Evolutionary conservation across 2,329 filamentous ascomycete genomes (phyloP).

Genomic region (Paecilomyces niveus): DNA sequence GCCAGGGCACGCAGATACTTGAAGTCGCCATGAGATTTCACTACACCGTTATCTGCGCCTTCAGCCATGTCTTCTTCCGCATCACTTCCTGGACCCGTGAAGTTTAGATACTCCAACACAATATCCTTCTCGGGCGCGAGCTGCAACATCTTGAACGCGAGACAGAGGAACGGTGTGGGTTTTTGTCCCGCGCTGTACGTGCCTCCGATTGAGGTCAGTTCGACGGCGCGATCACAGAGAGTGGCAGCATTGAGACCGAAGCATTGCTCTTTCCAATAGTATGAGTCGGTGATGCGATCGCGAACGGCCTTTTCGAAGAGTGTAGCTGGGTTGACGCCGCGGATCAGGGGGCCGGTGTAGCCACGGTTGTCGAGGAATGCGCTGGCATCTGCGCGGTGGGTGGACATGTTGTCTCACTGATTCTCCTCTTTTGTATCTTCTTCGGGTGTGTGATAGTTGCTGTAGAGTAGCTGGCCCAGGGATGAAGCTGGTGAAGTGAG

Average conservation of each 20-base stretch:
- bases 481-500: background rate
- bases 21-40: slow-evolving; percentile 40
- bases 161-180: slow-evolving; percentile 82
- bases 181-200: slow-evolving; percentile 79
- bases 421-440: background rate
- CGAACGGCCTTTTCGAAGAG: slow-evolving; percentile 93
- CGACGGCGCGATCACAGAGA: slow-evolving; percentile 80
- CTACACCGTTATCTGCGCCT: slow-evolving; percentile 17
- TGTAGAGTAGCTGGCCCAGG: background rate
- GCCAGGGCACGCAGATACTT: slow-evolving; percentile 84
- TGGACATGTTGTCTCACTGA: slow-evolving; percentile 29
- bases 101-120: slow-evolving; percentile 69
- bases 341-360: slow-evolving; percentile 66
- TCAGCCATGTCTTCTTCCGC: slow-evolving; percentile 18
- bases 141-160: slow-evolving; percentile 91
- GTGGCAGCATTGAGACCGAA: slow-evolving; percentile 82
- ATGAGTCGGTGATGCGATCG: slow-evolving; percentile 89
- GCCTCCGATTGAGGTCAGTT: slow-evolving; percentile 77
- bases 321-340: slow-evolving; percentile 88
- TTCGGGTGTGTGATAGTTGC: background rate
- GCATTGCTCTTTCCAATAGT: slow-evolving; percentile 99
- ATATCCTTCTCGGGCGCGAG: slow-evolving; percentile 74
- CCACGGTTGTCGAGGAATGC: slow-evolving; percentile 83
- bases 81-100: slow-evolving; percentile 63
- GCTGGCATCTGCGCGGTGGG: slow-evolving; percentile 70